phyloP scores from a whole-genome alignment of 768 basidiomycete genomes.

The Suillus occidentalis region DNA sequence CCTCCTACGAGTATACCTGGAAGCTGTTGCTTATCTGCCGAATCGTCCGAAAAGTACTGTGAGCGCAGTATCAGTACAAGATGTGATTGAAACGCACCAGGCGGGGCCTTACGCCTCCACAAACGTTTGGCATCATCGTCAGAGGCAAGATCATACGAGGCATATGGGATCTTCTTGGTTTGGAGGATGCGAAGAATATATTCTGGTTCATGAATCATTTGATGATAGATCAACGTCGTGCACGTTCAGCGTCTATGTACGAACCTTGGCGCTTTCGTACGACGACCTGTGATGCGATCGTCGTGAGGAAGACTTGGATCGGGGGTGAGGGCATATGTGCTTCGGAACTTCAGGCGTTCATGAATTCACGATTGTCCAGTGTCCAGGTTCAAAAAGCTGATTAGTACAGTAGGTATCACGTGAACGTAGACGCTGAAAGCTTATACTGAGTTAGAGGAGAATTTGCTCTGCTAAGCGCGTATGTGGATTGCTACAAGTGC shows the following conservation, averaged over 20 bases:
- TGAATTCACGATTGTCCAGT: neutral
- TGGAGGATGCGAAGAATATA: slow-evolving; percentile 81
- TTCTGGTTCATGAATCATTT: slow-evolving; percentile 42
- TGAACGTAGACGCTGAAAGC: neutral
- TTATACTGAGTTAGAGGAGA: neutral
- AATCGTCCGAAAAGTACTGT: slow-evolving; percentile 12
- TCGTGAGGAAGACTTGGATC: slow-evolving; percentile 80
- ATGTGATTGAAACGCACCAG: slow-evolving; percentile 39
- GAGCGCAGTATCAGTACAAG: neutral
- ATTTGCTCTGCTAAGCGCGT: neutral
- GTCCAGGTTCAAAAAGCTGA: neutral
- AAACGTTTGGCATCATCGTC: slow-evolving; percentile 77
- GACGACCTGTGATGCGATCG: slow-evolving; percentile 78
- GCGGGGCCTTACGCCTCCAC: slow-evolving; percentile 81
- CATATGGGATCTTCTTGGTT: slow-evolving; percentile 82
- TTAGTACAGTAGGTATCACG: neutral
- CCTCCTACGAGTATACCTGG: slow-evolving; percentile 83
- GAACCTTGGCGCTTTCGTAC: slow-evolving; percentile 79
- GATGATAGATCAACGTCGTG: slow-evolving; percentile 1
- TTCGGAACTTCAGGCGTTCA: neutral
- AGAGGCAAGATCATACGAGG: slow-evolving; percentile 81
- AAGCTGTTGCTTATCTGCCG: slow-evolving; percentile 75
- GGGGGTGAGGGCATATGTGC: slow-evolving; percentile 73
- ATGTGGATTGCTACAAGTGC: neutral
- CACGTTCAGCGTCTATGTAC: slow-evolving; percentile 9